Percentiles rank a stretch among this genome's conserved stretches.
Conservation (phyloP, 192 early-diverging fungal species). For the Podila epigama region DNA sequence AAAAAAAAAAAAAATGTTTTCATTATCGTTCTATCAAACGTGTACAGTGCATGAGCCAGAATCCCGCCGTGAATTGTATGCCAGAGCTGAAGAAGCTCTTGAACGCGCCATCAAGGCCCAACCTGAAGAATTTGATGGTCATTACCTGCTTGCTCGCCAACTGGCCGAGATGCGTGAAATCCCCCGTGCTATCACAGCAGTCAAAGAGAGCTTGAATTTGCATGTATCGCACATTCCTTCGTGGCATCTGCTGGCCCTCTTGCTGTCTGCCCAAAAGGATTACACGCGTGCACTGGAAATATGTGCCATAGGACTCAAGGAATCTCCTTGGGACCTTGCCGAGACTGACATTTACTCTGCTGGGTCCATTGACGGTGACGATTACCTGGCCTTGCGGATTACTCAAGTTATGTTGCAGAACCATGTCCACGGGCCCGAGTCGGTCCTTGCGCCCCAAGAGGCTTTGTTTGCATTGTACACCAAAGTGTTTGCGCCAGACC, state of each 20-base stretch:
- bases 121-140: constrained; percentile 61
- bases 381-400: constrained; percentile 66
- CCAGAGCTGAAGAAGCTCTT: constrained; percentile 62
- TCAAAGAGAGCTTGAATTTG: constrained; percentile 62
- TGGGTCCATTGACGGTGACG: constrained; percentile 60
- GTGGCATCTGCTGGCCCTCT: constrained; percentile 78
- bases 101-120: constrained; percentile 57
- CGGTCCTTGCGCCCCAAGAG: constrained; percentile 61
- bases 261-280: constrained; percentile 74
- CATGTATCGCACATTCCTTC: constrained; percentile 66
- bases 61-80: constrained; percentile 67
- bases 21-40: neutral
- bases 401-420: constrained; percentile 66
- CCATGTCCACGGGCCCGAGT: constrained; percentile 58
- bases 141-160: constrained; percentile 75
- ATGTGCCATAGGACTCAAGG: constrained; percentile 67
- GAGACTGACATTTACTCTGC: constrained; percentile 23
- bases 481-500: constrained; percentile 51
- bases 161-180: constrained; percentile 72
- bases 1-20: neutral
- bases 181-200: constrained; percentile 57
- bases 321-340: constrained; percentile 57
- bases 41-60: constrained; percentile 65
- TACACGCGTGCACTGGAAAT: constrained; percentile 66
- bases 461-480: constrained; percentile 71